Conservation (phyloP, 1,139 yeast genomes). For the Tardiomyces digboiensis region DNA sequence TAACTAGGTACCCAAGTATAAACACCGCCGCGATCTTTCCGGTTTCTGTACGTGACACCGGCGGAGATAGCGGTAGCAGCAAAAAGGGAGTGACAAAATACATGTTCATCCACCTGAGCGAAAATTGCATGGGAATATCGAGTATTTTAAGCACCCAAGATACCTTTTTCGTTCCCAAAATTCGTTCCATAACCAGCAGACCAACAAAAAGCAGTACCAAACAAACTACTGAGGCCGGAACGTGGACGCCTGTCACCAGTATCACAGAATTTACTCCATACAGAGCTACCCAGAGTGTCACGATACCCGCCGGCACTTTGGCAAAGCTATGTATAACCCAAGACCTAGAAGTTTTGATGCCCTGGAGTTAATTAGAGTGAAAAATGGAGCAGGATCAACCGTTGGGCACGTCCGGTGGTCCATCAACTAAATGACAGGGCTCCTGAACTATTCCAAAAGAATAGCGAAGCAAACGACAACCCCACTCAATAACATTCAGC, state of each 20-base stretch:
- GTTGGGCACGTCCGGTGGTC: too few species aligned
- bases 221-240: conserved; percentile 71
- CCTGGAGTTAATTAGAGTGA: not conserved
- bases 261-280: conserved; percentile 56
- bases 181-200: conserved; percentile 31
- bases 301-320: conserved; percentile 31
- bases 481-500: too few species aligned
- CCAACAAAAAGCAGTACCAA: conserved; percentile 53
- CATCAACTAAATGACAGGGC: too few species aligned
- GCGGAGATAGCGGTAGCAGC: conserved; percentile 55
- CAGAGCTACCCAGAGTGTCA: conserved; percentile 34
- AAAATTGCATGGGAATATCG: conserved; percentile 59
- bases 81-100: conserved; percentile 74
- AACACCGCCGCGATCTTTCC: conserved; percentile 68
- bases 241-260: conserved; percentile 37
- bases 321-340: conserved; percentile 14
- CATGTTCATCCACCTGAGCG: conserved; percentile 68
- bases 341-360: not conserved
- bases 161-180: conserved; percentile 32
- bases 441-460: too few species aligned
- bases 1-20: conserved; percentile 47
- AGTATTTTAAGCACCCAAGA: conserved; percentile 36
- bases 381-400: too few species aligned
- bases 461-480: too few species aligned
- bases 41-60: conserved; percentile 58